These are phyloP conservation scores for Coffea eugenioides DNA, from an alignment of 257 asterid species.

Conservation along the genomic window DNA sequence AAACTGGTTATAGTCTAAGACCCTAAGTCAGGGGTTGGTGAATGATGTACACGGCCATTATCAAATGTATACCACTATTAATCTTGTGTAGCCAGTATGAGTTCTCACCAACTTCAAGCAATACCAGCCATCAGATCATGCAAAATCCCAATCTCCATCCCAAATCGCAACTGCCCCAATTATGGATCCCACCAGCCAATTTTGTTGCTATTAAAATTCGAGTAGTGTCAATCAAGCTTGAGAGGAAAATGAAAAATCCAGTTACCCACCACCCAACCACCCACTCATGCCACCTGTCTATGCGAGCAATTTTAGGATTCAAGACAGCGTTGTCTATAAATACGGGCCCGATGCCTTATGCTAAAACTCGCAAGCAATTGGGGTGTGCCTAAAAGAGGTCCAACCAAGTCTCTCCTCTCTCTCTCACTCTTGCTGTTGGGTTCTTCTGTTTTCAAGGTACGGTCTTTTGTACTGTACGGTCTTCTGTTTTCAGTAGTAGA, in stretches of 20 bases:
- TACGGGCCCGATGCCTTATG: slow-evolving; percentile 1
- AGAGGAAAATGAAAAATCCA: neutral
- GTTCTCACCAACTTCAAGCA: slow-evolving; percentile 17
- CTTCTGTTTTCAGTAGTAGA: too few relatives aligned
- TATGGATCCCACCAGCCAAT: neutral
- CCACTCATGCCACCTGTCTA: neutral
- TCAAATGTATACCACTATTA: neutral
- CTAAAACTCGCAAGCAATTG: slow-evolving; percentile 29
- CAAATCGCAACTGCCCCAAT: slow-evolving; percentile 1
- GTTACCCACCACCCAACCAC: neutral
- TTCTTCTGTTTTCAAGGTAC: slow-evolving; percentile 20
- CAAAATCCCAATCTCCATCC: neutral
- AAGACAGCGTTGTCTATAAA: slow-evolving; percentile 23
- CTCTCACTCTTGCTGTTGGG: slow-evolving; percentile 11
- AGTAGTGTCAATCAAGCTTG: neutral
- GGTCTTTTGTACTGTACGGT: neutral
- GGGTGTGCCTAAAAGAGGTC: slow-evolving; percentile 15
- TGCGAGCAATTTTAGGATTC: neutral
- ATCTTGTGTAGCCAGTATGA: neutral
- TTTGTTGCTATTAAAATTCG: neutral
- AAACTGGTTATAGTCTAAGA: neutral
- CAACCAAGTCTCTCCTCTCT: slow-evolving; percentile 9
- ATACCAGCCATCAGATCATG: slow-evolving; percentile 8
- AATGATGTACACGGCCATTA: neutral
- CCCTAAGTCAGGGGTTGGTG: neutral